Base-by-base conservation (phyloP, 306 rosid genomes). In the Cicer cuneatum region DNA sequence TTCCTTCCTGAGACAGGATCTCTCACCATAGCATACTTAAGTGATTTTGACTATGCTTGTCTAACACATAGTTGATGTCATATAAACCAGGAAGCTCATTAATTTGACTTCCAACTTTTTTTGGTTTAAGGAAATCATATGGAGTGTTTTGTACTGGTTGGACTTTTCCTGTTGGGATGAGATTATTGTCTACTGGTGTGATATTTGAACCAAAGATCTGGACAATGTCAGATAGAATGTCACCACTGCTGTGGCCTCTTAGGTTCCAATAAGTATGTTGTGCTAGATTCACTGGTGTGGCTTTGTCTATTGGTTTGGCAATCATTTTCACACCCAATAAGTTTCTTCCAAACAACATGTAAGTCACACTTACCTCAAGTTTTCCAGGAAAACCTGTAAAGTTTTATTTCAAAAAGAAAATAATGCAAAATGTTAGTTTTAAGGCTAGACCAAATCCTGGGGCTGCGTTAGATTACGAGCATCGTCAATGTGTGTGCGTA, bases 221-320 rank as follows among this genome's bases (percentile, higher is more conserved):
- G 72, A 92, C 77, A 1, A 2, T 72, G 76, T 89, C 91, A 0
- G 87, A 80, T 4, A 91, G 86, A 70, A 89, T 80, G 76, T 86
- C 83, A 3, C 96, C 91, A 7, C 88, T 87, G 71, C 77, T 35
- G 46, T 87, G 91, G 8, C 97, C 97, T 24, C 87, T 56, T 7
- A 89, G 82, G 40, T 92, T 92, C 97, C 96, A 89, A 80, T 89
- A 83, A 0, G 89, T 14, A 8, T 89, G 96, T 13, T 92, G 96
- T 2, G 97, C 96, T 10, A 87, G 52, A 70, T 92, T 89, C 49
- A 89, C 88, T 8, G 93, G 97, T 9, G 96, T 87, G 62, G 86
- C 81, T 69, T 89, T 72, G 81, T 86, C 77, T 7, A 76, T 41
- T 12, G 96, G 18, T 47, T 71, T 69, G 2, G 97, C 93, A 38